Base-by-base conservation (phyloP, 2,329 filamentous ascomycete genomes). In the Fusarium nisikadoi region DNA sequence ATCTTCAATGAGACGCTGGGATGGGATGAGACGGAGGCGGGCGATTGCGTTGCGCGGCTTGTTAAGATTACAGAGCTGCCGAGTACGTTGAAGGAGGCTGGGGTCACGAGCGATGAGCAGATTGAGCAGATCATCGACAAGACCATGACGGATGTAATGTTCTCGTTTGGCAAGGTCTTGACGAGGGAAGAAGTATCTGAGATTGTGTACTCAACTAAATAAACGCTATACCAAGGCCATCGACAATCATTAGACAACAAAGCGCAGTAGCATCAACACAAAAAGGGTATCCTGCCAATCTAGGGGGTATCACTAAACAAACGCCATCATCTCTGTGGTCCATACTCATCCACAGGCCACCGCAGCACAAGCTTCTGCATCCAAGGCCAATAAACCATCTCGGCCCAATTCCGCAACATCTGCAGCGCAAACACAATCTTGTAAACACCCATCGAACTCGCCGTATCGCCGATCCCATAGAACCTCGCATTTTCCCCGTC, bases 91-190 rank as follows among this genome's bases (percentile, higher is more conserved):
- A 43, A 1, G 2, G 64, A 68, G 12, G 65, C 68, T 11, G 64
- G 57, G 4, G 45, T 68, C 9, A 42, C 35, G 1, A 39, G 29
- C 13, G 29, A 68, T 20, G 57, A 64, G 13, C 50, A 43, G 39
- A 57, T 68, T 46, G 64, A 68, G 20, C 57, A 68, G 29, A 57
- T 68, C 12, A 46, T 68, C 8, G 57, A 47, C 23, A 68, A 64
- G 50, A 68, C 65, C 8, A 68, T 68, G 65, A 68, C 65, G 12
- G 65, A 68, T 17, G 57, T 57, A 1, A 68, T 68, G 64, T 68
- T 68, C 29, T 68, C 65, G 11, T 68, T 56, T n/a, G 57, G 64
- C 1, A 41, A 57, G 14, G 25, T 64, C 1, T 7, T 68, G 8
- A 53, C 57, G 0, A 68, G 57, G 5, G 39, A 68, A 8, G 39